Conservation (phyloP, 257 asterid genomes). For the Fraxinus americana region DNA sequence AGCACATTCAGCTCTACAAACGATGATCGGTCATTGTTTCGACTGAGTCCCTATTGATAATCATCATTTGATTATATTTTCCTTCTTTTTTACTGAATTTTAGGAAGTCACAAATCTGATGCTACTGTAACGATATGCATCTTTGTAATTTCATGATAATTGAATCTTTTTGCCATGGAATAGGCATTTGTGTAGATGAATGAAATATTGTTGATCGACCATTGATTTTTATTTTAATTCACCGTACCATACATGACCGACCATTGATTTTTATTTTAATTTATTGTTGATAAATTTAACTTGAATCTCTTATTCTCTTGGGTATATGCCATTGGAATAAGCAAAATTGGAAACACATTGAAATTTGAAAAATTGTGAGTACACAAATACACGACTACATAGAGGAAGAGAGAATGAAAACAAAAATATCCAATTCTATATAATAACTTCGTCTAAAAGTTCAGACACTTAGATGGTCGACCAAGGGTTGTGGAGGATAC, state of each 20-base stretch:
- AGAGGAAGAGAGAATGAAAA: neutral
- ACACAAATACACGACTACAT: neutral
- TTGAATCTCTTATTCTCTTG: neutral
- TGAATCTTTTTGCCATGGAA: neutral
- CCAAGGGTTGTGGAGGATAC: neutral
- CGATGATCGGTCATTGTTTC: slow-evolving; percentile 18
- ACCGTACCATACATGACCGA: too few relatives aligned
- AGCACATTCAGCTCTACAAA: slow-evolving; percentile 1
- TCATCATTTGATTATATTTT: slow-evolving; percentile 1
- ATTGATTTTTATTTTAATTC: too few relatives aligned
- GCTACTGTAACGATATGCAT: slow-evolving; percentile 36
- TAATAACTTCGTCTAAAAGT: neutral
- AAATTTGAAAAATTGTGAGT: neutral
- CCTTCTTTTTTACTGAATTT: slow-evolving; percentile 22
- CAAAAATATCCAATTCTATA: neutral
- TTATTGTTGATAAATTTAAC: neutral
- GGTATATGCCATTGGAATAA: neutral
- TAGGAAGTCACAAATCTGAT: slow-evolving; percentile 27
- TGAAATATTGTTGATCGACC: too few relatives aligned
- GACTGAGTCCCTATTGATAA: neutral
- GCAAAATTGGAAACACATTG: neutral
- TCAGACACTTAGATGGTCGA: neutral
- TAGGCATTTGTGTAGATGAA: neutral
- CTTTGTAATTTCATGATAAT: slow-evolving; percentile 30
- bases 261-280: too few relatives aligned